Evolutionary conservation across 2,329 filamentous ascomycete species (phyloP), one percentile per base, ranked within the genome.

Genomic region (Colletotrichum higginsianum): DNA sequence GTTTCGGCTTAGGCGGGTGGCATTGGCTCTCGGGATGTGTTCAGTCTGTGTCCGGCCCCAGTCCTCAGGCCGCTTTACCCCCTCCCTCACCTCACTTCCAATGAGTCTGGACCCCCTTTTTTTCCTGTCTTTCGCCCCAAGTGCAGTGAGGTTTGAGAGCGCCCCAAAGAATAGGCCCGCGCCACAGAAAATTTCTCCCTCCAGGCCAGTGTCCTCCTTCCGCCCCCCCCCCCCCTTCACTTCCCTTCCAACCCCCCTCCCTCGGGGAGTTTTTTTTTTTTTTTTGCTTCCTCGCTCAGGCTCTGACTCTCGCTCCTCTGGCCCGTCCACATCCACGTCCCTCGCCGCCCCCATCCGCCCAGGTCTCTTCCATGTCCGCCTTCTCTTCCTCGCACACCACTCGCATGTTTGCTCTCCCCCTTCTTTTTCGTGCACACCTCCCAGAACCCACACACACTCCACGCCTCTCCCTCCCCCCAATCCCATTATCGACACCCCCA

Each of bases 401-500:
- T 71, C 69, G 68, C 73, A 68, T 67, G 66, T 70, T 69, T 75
- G 72, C 74, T 76, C 72, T 74, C 67, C 68, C 67, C 68, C 72
- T 75, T 75, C 73, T 74, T 68, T 71, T 76, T 70, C 73, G 73
- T 75, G 73, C 75, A 76, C 76, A 75, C 76, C 75, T 75, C 75
- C 74, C 74, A 75, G 72, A 74, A 75, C 76, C 76, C 75, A 75
- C 76, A 75, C 76, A 77, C 75, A 74, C 79, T 81, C 79, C 80
- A 82, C 81, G 78, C 81, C 81, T 82, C 81, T 76, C 77, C 75
- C 78, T 80, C 77, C 75, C 66, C 78, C 78, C 79, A 81, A 82
- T 82, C 78, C 77, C 79, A 82, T 82, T 82, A 82, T 82, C 81
- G 81, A 82, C 81, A 82, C 81, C 79, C 81, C 81, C 81, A 72